Percentiles rank a stretch among this genome's conserved stretches.
Conservation (phyloP, 768 basidiomycete genomes). For the Austroboletus festivus region DNA sequence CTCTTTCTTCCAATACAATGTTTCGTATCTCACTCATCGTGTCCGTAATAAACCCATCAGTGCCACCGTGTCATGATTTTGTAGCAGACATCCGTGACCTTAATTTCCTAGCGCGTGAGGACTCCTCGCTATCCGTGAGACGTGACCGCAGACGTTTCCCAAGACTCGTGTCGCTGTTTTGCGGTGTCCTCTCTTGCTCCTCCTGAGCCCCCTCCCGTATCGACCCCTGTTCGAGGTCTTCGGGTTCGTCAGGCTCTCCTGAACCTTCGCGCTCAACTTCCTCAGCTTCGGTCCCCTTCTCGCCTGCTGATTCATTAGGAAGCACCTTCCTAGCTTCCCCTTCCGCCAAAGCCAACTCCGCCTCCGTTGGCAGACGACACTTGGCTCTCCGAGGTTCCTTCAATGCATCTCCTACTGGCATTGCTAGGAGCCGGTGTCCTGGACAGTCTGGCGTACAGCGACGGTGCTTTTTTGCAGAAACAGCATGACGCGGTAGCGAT, state of each 20-base stretch:
- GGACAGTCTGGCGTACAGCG: constrained; percentile 18
- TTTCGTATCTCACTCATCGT: background rate
- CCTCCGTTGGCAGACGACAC: constrained; percentile 22
- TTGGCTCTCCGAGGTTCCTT: constrained; percentile 22
- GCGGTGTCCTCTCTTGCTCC: background rate
- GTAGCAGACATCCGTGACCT: constrained; percentile 3
- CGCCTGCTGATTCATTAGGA: background rate
- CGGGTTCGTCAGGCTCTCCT: constrained; percentile 9
- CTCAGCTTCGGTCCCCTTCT: background rate
- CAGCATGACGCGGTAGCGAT: constrained; percentile 24
- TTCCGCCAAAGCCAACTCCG: constrained; percentile 15
- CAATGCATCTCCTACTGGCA: constrained; percentile 15
- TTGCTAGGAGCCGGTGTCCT: constrained; percentile 19
- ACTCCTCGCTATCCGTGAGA: constrained; percentile 8
- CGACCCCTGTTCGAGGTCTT: constrained; percentile 12
- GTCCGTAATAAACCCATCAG: background rate
- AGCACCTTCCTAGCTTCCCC: constrained; percentile 6
- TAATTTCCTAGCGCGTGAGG: constrained; percentile 13
- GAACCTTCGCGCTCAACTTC: constrained; percentile 2
- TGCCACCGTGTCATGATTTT: constrained; percentile 3
- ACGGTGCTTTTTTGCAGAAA: constrained; percentile 22
- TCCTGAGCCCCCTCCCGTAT: constrained; percentile 5
- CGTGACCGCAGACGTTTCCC: constrained; percentile 20
- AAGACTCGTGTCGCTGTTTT: background rate
- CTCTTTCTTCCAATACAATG: background rate